Percentiles rank a stretch among this genome's conserved stretches.
phyloP scores from a whole-genome alignment of 164 flowering plant genomes.

The Litsea cubeba region DNA sequence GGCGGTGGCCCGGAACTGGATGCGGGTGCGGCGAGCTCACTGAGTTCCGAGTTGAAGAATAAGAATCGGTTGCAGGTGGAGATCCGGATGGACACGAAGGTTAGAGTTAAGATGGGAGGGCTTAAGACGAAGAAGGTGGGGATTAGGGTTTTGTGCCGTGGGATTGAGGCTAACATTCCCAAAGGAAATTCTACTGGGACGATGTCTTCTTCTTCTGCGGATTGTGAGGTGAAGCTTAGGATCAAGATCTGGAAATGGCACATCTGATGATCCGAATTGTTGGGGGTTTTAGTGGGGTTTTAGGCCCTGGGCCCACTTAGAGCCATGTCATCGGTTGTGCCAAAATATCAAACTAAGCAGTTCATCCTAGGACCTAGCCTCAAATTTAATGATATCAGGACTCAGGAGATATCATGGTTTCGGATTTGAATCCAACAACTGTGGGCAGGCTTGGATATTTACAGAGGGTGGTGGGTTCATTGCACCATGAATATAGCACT shows the following conservation, averaged over 20 bases:
- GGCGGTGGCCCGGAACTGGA: constrained; percentile 19
- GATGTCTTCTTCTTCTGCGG: constrained; percentile 15
- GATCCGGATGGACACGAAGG: constrained; percentile 59
- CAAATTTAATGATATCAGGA: no score
- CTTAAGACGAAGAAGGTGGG: constrained; percentile 49
- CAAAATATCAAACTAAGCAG: no score
- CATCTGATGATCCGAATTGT: not conserved
- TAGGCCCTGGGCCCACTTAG: no score
- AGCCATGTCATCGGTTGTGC: no score
- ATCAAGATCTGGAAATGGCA: constrained; percentile 64
- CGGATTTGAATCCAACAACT: no score
- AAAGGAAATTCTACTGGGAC: constrained; percentile 16
- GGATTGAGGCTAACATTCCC: constrained; percentile 23
- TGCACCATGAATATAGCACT: no score
- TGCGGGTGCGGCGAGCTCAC: constrained; percentile 9
- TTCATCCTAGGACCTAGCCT: no score
- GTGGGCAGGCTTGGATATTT: no score
- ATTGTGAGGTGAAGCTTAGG: constrained; percentile 53
- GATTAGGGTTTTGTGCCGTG: constrained; percentile 53
- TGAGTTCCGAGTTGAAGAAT: constrained; percentile 46
- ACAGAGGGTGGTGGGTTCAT: no score
- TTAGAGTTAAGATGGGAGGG: constrained; percentile 55
- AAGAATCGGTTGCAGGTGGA: constrained; percentile 48
- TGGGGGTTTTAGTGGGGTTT: not conserved
- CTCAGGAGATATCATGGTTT: no score